These are phyloP conservation scores for Mortierella sp. DNA, from an alignment of 371 early-diverging fungal genomes.

Conservation along the genomic window DNA sequence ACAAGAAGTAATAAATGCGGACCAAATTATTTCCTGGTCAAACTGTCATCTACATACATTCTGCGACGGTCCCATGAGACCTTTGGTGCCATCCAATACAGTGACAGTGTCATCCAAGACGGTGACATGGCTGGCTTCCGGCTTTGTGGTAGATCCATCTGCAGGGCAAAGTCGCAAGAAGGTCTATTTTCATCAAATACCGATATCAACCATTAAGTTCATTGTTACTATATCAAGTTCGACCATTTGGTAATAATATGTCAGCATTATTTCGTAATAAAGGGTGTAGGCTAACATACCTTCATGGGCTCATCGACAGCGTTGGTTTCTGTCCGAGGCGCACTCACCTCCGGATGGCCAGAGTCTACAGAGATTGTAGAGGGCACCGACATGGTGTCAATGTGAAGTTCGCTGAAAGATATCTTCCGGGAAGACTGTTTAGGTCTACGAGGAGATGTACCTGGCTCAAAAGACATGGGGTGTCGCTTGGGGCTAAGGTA, in stretches of 20 bases:
- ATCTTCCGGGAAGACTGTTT: conserved; percentile 7
- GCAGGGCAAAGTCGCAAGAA: conserved; percentile 63
- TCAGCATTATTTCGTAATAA: not conserved
- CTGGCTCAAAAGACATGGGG: not conserved
- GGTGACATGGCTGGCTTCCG: conserved; percentile 10
- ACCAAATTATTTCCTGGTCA: not conserved
- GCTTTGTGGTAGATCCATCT: not conserved
- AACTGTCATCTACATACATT: conserved; percentile 4
- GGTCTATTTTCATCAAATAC: conserved; percentile 41
- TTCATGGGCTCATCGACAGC: not conserved
- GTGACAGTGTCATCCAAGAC: conserved; percentile 53
- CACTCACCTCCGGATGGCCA: not conserved
- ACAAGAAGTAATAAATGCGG: not conserved
- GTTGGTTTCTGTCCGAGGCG: not conserved
- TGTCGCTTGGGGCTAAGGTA: not conserved
- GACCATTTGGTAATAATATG: not conserved
- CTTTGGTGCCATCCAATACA: conserved; percentile 59
- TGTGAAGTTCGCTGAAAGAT: conserved; percentile 8
- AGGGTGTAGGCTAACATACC: not conserved
- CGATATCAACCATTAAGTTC: not conserved
- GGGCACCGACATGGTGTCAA: conserved; percentile 7
- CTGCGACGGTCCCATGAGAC: conserved; percentile 48
- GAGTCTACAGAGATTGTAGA: conserved; percentile 4
- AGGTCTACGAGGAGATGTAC: conserved; percentile 4
- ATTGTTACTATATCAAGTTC: too few species aligned